Evolutionary conservation across 2,329 filamentous ascomycete genomes (phyloP), one percentile per base, ranked within the genome.

Genomic region (Paraphaeosphaeria minitans): DNA sequence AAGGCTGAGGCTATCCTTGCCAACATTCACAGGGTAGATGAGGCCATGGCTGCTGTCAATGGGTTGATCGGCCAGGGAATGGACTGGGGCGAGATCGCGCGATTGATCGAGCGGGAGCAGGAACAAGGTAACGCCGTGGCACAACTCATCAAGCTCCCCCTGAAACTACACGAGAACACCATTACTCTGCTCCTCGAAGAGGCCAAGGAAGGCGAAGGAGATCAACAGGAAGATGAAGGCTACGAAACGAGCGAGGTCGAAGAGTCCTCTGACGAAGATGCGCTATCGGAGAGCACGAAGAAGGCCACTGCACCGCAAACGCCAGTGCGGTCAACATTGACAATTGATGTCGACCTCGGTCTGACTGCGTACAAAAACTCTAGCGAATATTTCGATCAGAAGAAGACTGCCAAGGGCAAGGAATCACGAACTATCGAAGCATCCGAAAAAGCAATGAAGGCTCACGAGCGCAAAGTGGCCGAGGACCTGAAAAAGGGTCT

Each of bases 81-180:
- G 93, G 95, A 99, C 69, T 99, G 95, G 95, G 87, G 92, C 12
- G 91, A 97, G 65, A 93, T 98, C 68, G 92, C 86, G 10, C 90
- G 89, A 58, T 80, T 99, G 61, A 91, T 99, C 53, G 92, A 97
- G 73, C 86, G 92, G 65, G 94, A 98, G 74, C 91, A 96, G 74
- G 87, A 83, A 60, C 84, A 88, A 50, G 83, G 87, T 29, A 99
- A 99, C 65, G 87, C 91, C 0, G 93, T 99, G 8, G 95, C 95
- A 1, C 85, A 89, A 58, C 88, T 93, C 46, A 96, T 99, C 70
- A 91, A 90, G 72, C 79, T 96, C 19, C 94, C 95, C 0, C 78
- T 99, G 52, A 96, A 96, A 68, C 82, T 99, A 3, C 84, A 92
- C n/a, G 92, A 98, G 66, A 97, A 96, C 68, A 90, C 87, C 0